phyloP scores from a whole-genome alignment of 192 early-diverging fungal genomes.

The Backusella tarrabulga region DNA sequence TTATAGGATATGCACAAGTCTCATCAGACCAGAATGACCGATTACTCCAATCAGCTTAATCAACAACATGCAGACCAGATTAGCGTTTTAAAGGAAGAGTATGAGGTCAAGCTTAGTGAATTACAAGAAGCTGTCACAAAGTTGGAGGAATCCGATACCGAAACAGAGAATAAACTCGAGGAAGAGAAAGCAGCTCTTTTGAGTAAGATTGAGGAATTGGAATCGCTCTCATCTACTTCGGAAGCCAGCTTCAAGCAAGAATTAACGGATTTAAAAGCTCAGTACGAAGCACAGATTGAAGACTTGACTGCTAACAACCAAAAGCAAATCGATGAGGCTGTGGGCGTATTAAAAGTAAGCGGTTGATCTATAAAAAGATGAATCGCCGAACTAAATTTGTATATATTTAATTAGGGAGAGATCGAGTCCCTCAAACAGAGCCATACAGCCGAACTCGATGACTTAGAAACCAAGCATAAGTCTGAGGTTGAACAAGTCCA shows the following conservation, averaged over 20 bases:
- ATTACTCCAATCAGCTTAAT: constrained; percentile 17
- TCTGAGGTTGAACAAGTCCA: constrained; percentile 7
- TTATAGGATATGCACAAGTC: constrained; percentile 30
- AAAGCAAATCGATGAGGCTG: background rate
- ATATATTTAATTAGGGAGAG: constrained; percentile 12
- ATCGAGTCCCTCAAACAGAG: constrained; percentile 7
- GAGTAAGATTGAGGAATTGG: constrained; percentile 11
- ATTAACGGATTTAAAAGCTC: background rate
- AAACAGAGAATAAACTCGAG: background rate
- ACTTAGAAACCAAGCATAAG: background rate
- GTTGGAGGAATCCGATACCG: background rate
- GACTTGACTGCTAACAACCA: background rate
- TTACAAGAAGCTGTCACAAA: constrained; percentile 16
- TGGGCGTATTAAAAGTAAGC: background rate
- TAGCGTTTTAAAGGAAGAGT: constrained; percentile 6
- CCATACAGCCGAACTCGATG: constrained; percentile 5
- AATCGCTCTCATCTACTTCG: background rate
- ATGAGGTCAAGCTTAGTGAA: constrained; percentile 7
- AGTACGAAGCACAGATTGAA: background rate
- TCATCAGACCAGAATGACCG: constrained; percentile 26
- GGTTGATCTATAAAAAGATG: background rate
- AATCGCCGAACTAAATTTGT: background rate
- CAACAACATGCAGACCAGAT: constrained; percentile 17
- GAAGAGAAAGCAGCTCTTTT: constrained; percentile 7
- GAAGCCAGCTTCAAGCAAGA: background rate